A percentile compares a stretch with the other conserved stretches of the same genome.
These are phyloP conservation scores for Penstemon davidsonii DNA, from an alignment of 257 asterid species.

Conservation along the genomic window DNA sequence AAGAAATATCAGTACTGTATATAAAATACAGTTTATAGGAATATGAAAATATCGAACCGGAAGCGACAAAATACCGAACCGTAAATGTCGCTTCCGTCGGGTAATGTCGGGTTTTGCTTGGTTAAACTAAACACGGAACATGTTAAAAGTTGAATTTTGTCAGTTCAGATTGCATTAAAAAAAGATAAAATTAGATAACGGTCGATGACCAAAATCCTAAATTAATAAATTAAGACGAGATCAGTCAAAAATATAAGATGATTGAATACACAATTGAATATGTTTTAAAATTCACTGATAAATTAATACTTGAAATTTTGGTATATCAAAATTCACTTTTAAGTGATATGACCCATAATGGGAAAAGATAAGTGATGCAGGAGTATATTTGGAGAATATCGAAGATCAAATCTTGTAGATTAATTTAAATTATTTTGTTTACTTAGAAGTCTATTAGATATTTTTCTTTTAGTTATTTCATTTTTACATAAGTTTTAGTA, in stretches of 20 bases:
- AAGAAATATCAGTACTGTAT: conserved; percentile 5
- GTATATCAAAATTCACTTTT: conserved; percentile 15
- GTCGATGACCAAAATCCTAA: too few relatives aligned
- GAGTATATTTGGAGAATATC: too few relatives aligned
- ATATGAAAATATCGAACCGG: neutral
- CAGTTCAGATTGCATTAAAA: too few relatives aligned
- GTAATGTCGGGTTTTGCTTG: too few relatives aligned
- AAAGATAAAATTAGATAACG: too few relatives aligned
- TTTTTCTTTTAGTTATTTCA: too few relatives aligned
- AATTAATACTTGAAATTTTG: neutral
- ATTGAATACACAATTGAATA: neutral
- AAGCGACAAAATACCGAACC: neutral
- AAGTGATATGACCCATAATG: conserved; percentile 12
- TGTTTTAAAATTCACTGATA: neutral
- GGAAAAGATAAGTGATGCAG: conserved; percentile 31
- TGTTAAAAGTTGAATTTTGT: too few relatives aligned
- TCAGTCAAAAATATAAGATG: neutral
- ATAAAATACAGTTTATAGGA: conserved; percentile 9
- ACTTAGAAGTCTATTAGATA: too few relatives aligned
- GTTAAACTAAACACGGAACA: too few relatives aligned
- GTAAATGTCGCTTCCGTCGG: neutral
- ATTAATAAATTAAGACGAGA: neutral
- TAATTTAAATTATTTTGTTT: too few relatives aligned
- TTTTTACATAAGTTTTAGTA: too few relatives aligned
- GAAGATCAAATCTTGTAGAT: too few relatives aligned